Conservation (phyloP, 305 asterid genomes). For the Rubia tinctorum region DNA sequence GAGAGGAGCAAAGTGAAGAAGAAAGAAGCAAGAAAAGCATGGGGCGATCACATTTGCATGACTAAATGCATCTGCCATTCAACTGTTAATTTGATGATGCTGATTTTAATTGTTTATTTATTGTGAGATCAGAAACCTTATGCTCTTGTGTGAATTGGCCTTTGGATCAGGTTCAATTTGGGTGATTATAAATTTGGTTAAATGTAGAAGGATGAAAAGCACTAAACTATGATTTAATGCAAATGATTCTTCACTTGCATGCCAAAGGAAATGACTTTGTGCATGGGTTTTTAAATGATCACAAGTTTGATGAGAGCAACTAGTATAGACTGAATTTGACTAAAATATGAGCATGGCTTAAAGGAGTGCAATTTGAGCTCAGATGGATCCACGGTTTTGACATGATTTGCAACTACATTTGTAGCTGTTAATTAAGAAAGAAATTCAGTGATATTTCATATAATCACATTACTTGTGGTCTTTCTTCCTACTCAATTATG, state of each 20-base stretch:
- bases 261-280: constrained; percentile 21
- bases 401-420: constrained; percentile 16
- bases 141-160: constrained; percentile 34
- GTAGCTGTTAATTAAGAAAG: neutral
- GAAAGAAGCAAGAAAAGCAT: constrained; percentile 48
- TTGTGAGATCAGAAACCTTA: constrained; percentile 14
- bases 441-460: neutral
- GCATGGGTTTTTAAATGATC: constrained; percentile 22
- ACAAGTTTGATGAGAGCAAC: constrained; percentile 28
- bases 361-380: constrained; percentile 4
- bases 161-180: constrained; percentile 53
- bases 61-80: constrained; percentile 41
- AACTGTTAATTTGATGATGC: constrained; percentile 18
- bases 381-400: constrained; percentile 15
- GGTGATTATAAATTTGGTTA: constrained; percentile 66
- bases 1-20: constrained; percentile 32
- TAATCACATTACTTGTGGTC: neutral
- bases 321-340: constrained; percentile 26
- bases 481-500: neutral
- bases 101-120: constrained; percentile 11
- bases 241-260: constrained; percentile 8
- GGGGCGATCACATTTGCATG: constrained; percentile 55
- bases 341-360: constrained; percentile 4
- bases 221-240: constrained; percentile 8
- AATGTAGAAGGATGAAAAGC: constrained; percentile 34